Evolutionary conservation across 2,329 filamentous ascomycete species (phyloP).

Genomic region (Ophiostoma novo-ulmi): DNA sequence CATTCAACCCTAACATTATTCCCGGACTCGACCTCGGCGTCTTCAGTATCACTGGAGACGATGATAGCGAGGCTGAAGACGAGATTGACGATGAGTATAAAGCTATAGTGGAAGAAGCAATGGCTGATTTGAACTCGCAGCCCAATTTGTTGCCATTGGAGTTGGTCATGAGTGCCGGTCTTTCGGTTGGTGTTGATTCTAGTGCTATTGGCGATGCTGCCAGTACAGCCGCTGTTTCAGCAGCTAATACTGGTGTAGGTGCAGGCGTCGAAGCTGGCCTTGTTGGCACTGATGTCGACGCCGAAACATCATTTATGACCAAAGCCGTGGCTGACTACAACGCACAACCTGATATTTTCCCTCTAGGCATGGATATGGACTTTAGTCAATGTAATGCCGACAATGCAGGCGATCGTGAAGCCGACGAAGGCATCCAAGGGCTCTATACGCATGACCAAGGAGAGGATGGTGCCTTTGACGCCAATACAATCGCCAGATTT

Average conservation of each 20-base stretch:
- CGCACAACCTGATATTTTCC: not conserved
- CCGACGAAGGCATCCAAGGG: not conserved
- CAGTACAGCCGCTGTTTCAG: no score
- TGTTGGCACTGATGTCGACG: not conserved
- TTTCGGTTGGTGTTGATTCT: not conserved
- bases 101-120: not conserved
- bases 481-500: not conserved
- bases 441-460: not conserved
- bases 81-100: not conserved
- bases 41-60: not conserved
- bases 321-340: not conserved
- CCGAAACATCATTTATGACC: not conserved
- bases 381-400: not conserved
- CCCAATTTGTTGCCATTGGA: not conserved
- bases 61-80: not conserved
- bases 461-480: conserved; percentile 1
- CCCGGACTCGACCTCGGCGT: not conserved
- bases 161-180: not conserved
- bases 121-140: not conserved
- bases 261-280: not conserved
- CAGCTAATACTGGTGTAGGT: not conserved
- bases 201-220: no score
- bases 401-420: not conserved
- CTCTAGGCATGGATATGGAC: not conserved
- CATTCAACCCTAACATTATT: not conserved